Evolutionary conservation across 345 rosid species (phyloP).

Genomic region (Lepidium aucheri): DNA sequence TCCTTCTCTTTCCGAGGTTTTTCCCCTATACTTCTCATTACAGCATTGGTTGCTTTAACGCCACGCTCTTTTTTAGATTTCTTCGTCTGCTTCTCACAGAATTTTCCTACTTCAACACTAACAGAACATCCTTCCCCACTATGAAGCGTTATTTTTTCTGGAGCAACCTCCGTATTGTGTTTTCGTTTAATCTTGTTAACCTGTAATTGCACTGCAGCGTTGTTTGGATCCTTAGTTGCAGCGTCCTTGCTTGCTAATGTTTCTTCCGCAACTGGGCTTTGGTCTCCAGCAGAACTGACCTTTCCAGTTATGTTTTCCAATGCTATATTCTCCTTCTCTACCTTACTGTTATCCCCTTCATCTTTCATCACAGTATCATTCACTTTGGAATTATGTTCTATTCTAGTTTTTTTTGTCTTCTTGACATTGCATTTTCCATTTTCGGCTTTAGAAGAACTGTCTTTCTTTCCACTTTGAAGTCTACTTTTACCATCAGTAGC

Average conservation of each 20-base stretch:
- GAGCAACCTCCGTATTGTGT: conserved; percentile 11
- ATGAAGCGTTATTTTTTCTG: conserved; percentile 2
- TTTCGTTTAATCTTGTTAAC: conserved; percentile 17
- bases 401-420: conserved; percentile 17
- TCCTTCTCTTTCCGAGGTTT: conserved; percentile 36
- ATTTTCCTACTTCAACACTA: conserved; percentile 26
- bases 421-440: conserved; percentile 17
- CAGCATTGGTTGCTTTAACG: not conserved
- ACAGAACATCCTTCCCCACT: conserved; percentile 21
- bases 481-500: conserved; percentile 11
- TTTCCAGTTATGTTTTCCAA: conserved; percentile 3
- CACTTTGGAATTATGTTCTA: conserved; percentile 12
- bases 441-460: conserved; percentile 24
- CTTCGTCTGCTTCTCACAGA: conserved; percentile 12
- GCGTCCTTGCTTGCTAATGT: conserved; percentile 15
- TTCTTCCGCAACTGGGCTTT: conserved; percentile 13
- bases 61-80: conserved; percentile 17
- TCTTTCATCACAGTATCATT: conserved; percentile 8
- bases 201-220: not conserved
- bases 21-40: conserved; percentile 5
- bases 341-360: conserved; percentile 7
- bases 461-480: conserved; percentile 25
- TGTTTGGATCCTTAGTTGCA: conserved; percentile 3
- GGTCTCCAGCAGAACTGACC: conserved; percentile 16
- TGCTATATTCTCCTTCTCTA: conserved; percentile 42